phyloP scores from a whole-genome alignment of 2,329 filamentous ascomycete genomes.

The Fusarium aywerte region DNA sequence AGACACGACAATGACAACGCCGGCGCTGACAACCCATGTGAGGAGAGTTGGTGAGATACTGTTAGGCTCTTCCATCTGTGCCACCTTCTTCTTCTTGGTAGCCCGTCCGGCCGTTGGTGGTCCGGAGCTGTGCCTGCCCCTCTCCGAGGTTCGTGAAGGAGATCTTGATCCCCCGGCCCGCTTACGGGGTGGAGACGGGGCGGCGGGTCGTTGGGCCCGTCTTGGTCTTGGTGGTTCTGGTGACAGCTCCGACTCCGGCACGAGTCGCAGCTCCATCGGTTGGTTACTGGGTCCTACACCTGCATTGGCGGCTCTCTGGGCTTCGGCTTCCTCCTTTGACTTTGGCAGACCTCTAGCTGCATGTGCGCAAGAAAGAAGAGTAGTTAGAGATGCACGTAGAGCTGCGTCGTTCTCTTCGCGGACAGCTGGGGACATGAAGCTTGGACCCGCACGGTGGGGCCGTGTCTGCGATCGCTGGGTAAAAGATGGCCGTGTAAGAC shows the following conservation, averaged over 20 bases:
- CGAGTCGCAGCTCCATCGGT: constrained; percentile 68
- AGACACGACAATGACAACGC: constrained; percentile 73
- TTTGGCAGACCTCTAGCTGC: constrained; percentile 87
- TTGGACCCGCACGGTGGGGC: constrained; percentile 60
- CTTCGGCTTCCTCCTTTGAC: constrained; percentile 59
- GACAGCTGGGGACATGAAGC: constrained; percentile 77
- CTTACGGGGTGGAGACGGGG: constrained; percentile 43
- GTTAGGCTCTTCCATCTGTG: constrained; percentile 53
- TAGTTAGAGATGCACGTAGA: constrained; percentile 91
- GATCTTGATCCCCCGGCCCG: constrained; percentile 43
- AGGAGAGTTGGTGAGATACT: constrained; percentile 69
- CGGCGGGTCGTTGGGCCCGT: constrained; percentile 38
- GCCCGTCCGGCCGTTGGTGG: constrained; percentile 57
- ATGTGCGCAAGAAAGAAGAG: constrained; percentile 91
- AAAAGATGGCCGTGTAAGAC: constrained; percentile 62
- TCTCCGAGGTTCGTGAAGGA: constrained; percentile 53
- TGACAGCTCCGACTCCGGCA: constrained; percentile 70
- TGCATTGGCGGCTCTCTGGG: constrained; percentile 48
- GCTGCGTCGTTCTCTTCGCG: constrained; percentile 94
- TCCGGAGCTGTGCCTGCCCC: constrained; percentile 61
- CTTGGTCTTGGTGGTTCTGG: constrained; percentile 47
- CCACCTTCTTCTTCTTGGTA: constrained; percentile 69
- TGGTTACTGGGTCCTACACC: constrained; percentile 61
- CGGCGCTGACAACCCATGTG: constrained; percentile 73
- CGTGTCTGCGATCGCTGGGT: constrained; percentile 60